Conservation (phyloP, 192 early-diverging fungal species). For the Funneliformis mosseae region DNA sequence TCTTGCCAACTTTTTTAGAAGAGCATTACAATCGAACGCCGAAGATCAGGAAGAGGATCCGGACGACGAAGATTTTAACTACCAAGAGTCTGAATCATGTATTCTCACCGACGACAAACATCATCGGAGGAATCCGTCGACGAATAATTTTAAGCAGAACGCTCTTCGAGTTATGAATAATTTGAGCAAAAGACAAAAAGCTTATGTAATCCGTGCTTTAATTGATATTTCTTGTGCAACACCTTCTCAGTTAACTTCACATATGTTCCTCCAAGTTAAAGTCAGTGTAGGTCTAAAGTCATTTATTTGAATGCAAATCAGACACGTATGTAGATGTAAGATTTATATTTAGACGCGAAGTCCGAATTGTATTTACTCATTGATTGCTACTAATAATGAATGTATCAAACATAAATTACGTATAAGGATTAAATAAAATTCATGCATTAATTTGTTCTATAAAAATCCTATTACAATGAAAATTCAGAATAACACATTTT, state of each 20-base stretch:
- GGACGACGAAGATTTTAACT: too few relatives aligned
- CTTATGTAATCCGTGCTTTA: slow-evolving; percentile 5
- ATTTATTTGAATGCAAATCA: too few relatives aligned
- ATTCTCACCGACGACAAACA: too few relatives aligned
- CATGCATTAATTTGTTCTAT: background rate
- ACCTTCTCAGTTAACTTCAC: background rate
- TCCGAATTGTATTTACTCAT: background rate
- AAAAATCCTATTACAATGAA: too few relatives aligned
- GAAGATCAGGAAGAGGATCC: too few relatives aligned
- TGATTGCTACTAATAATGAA: too few relatives aligned
- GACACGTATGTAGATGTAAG: slow-evolving; percentile 22
- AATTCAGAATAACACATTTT: too few relatives aligned
- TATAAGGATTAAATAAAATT: background rate
- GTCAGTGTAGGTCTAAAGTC: too few relatives aligned
- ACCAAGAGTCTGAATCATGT: too few relatives aligned
- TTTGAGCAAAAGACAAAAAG: slow-evolving; percentile 1
- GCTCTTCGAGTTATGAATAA: slow-evolving; percentile 26
- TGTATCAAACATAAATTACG: too few relatives aligned
- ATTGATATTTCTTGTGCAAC: slow-evolving; percentile 24
- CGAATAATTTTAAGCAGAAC: background rate
- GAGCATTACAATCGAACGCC: too few relatives aligned
- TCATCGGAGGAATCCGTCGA: background rate
- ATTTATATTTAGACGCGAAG: background rate
- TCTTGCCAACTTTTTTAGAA: too few relatives aligned
- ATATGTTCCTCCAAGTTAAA: slow-evolving; percentile 21